Percentiles rank a stretch among this genome's conserved stretches.
These are phyloP conservation scores for Lantana camara DNA, from an alignment of 257 asterid genomes.

Conservation along the genomic window DNA sequence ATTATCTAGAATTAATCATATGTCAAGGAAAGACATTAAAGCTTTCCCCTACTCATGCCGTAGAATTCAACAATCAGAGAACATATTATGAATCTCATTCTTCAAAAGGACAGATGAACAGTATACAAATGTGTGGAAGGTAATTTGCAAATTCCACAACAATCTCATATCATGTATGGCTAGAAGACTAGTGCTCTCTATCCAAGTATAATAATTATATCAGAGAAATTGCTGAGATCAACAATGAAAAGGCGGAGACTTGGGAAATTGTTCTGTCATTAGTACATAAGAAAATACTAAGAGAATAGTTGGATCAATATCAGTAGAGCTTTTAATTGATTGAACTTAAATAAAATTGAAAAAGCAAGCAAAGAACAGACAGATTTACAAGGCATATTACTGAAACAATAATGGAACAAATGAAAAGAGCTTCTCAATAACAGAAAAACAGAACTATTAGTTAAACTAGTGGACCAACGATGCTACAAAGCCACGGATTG, in stretches of 20 bases:
- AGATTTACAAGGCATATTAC: constrained; percentile 12
- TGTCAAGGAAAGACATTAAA: background rate
- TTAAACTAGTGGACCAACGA: constrained; percentile 3
- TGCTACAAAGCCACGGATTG: constrained; percentile 15
- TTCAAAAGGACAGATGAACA: too few relatives aligned
- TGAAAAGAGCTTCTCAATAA: background rate
- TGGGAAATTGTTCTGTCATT: constrained; percentile 7
- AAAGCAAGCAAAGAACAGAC: constrained; percentile 10
- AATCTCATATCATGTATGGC: background rate
- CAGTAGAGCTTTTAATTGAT: background rate
- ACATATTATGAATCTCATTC: constrained; percentile 5
- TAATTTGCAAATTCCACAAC: background rate
- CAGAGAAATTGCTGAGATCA: constrained; percentile 13
- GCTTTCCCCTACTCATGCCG: background rate
- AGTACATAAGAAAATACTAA: background rate
- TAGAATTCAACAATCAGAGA: constrained; percentile 2
- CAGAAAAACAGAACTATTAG: constrained; percentile 15
- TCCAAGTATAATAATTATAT: too few relatives aligned
- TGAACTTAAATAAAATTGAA: background rate
- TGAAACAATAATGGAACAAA: background rate
- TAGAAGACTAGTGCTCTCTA: too few relatives aligned
- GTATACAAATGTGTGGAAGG: too few relatives aligned
- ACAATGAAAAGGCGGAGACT: background rate
- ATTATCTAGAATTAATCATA: background rate
- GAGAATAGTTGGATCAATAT: background rate